phyloP scores from a whole-genome alignment of 345 rosid genomes.

The Brassica rapa region DNA sequence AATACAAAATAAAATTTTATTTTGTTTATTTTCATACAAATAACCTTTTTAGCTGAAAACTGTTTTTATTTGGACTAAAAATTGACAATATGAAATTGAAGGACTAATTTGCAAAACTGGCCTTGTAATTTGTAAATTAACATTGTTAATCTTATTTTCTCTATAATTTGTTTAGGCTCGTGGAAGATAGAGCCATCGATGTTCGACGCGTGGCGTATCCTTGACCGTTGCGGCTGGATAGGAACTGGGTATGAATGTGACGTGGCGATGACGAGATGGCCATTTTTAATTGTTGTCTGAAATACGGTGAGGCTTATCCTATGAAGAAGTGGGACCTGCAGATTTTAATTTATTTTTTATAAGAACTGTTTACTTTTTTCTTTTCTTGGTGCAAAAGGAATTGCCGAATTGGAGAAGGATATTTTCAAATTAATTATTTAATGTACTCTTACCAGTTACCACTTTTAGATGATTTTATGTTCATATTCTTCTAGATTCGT shows the following conservation, averaged over 20 bases:
- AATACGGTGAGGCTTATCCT: constrained; percentile 31
- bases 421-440: not conserved
- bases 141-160: not conserved
- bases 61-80: not conserved
- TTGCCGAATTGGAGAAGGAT: not conserved
- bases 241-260: constrained; percentile 24
- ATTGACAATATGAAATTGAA: not conserved
- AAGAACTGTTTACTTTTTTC: not conserved
- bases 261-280: constrained; percentile 41
- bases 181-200: constrained; percentile 15
- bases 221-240: constrained; percentile 34
- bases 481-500: constrained; percentile 24
- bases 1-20: no score
- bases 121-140: not conserved
- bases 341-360: not conserved
- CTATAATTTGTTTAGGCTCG: not conserved
- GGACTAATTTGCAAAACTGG: not conserved
- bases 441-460: constrained; percentile 13
- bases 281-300: not conserved
- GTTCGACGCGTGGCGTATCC: not conserved
- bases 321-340: not conserved
- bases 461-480: constrained; percentile 31
- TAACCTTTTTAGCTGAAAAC: not conserved
- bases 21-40: not conserved
- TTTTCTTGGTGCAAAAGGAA: not conserved